Base-by-base conservation (phyloP, 2,329 filamentous ascomycete species). In the Alternaria gansuensis region DNA sequence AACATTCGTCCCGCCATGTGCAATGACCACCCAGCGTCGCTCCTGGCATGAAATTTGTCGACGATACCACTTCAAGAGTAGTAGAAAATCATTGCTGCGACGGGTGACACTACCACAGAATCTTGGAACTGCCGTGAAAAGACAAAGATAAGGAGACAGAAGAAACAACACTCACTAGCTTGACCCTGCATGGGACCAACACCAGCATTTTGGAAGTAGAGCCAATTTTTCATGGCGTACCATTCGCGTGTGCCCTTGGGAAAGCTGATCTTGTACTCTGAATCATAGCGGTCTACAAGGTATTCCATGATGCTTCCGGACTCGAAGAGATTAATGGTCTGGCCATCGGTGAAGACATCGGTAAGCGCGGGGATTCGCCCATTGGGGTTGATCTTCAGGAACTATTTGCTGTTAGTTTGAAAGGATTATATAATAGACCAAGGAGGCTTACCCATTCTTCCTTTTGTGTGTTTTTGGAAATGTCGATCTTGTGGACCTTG, bases 371-470 rank as follows among this genome's bases (percentile, higher is more conserved):
- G 93, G 69, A 97, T 96, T 66, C 93, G 90, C 64, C 93, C 93
- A 76, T 97, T 97, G 64, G 93, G 93, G 79, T 97, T 97, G 80
- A 97, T 96, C 51, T 88, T 88, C 28, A 96, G 85, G 79, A 94
- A 97, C 92, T 61, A 21, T 17, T 11, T 21, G 1, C 21, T 29
- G 31, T 58, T 11, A 52, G 41, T 13, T 17, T 31, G 14, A 26
- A 23, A 34, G 8, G 8, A n/a, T 23, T 10, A n/a, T 9, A 23
- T 26, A 23, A 11, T 2, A 5, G 41, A 14, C 6, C 8, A 1
- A 49, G 6, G 8, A 28, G 26, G 33, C 31, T 39, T 23, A 54
- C 59, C 59, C 91, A 96, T 14, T 86, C 87, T 77, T 94, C 86
- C 70, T 95, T 96, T 71, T 96, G 92, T n/a, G 82, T 84, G 75